Evolutionary conservation across 208 protist genomes (phyloP).

Genomic region (Crithidia thermophila): DNA sequence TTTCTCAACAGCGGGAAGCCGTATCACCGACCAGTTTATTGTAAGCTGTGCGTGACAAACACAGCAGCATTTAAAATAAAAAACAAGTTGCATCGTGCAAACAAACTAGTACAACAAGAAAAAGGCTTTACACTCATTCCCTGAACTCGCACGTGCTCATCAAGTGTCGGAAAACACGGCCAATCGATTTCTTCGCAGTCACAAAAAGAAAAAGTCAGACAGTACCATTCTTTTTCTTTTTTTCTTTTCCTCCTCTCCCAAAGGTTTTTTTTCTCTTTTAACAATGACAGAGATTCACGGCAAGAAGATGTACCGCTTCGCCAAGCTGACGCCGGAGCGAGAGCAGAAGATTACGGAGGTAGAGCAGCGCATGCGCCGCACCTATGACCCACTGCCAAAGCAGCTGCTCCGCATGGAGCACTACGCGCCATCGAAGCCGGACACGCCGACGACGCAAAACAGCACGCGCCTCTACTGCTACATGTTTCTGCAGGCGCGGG

Average conservation of each 20-base stretch:
- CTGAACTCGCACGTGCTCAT: too few relatives aligned
- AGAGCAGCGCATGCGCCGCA: conserved; percentile 30
- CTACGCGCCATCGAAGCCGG: not conserved
- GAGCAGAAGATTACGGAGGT: conserved; percentile 34
- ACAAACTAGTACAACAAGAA: too few relatives aligned
- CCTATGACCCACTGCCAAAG: conserved; percentile 29
- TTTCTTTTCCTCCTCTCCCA: not conserved
- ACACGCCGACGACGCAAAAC: conserved; percentile 33
- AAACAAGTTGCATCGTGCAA: too few relatives aligned
- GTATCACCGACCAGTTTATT: too few relatives aligned
- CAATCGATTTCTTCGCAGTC: not conserved
- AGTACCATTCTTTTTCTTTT: conserved; percentile 6
- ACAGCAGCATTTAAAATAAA: too few relatives aligned
- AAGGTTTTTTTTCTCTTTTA: too few relatives aligned
- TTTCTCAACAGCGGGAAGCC: too few relatives aligned
- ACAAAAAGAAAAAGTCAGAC: not conserved
- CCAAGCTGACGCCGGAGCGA: conserved; percentile 1
- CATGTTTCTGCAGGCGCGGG: conserved; percentile 39
- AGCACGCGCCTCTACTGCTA: conserved; percentile 46
- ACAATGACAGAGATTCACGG: not conserved
- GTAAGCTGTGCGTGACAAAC: too few relatives aligned
- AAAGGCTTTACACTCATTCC: too few relatives aligned
- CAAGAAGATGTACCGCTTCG: conserved; percentile 14
- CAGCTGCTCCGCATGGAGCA: conserved; percentile 21
- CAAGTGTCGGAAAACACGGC: too few relatives aligned